These are phyloP conservation scores for Bombardia bombarda DNA, from an alignment of 495 filamentous ascomycete genomes.

Conservation along the genomic window DNA sequence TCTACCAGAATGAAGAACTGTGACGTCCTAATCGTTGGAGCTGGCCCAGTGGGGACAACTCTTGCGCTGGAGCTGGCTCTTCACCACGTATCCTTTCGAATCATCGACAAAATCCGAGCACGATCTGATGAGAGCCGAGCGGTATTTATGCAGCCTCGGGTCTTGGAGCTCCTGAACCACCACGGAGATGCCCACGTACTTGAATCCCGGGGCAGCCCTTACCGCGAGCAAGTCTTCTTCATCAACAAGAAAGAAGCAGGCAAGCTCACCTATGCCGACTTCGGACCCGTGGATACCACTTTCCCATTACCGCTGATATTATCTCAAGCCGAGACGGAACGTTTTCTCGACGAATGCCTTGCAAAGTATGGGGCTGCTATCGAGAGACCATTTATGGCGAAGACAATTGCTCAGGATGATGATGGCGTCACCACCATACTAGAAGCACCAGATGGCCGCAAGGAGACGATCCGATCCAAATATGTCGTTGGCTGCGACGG, in stretches of 20 bases:
- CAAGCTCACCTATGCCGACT: constrained; percentile 18
- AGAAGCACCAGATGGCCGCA: constrained; percentile 9
- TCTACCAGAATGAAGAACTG: constrained; percentile 11
- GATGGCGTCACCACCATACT: constrained; percentile 25
- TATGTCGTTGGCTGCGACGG: constrained; percentile 42
- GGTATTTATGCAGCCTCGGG: constrained; percentile 35
- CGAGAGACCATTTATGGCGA: constrained; percentile 26
- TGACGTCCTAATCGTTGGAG: constrained; percentile 31
- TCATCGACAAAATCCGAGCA: constrained; percentile 28
- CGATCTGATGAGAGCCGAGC: constrained; percentile 36
- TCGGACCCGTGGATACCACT: constrained; percentile 22
- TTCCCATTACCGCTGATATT: constrained; percentile 31
- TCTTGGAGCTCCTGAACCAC: constrained; percentile 38
- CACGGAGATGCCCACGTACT: constrained; percentile 26
- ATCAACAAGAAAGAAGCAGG: constrained; percentile 21
- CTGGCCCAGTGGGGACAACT: constrained; percentile 23
- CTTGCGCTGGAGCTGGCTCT: constrained; percentile 28
- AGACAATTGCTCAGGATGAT: constrained; percentile 24
- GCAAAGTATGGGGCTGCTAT: constrained; percentile 23
- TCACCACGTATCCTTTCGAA: constrained; percentile 30
- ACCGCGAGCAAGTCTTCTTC: constrained; percentile 22
- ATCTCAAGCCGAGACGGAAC: constrained; percentile 34
- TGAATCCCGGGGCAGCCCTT: constrained; percentile 18
- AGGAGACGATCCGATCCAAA: constrained; percentile 23
- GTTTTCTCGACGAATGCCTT: constrained; percentile 29